Evolutionary conservation across 2,329 filamentous ascomycete genomes (phyloP).

Genomic region (Dactylellina sp.): DNA sequence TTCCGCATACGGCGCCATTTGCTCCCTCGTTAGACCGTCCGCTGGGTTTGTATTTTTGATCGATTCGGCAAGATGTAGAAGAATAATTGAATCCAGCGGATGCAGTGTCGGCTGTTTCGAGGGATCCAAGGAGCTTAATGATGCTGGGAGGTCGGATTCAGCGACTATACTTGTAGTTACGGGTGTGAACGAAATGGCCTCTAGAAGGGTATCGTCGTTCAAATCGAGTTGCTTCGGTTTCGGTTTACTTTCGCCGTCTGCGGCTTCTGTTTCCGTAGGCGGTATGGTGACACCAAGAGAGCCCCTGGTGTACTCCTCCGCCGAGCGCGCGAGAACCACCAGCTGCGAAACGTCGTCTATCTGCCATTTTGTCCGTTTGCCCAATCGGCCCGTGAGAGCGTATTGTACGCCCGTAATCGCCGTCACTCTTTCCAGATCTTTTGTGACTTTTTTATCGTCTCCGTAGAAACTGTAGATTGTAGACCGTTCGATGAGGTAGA

Average conservation of each 20-base stretch:
- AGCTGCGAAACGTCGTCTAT: slow-evolving; percentile 85
- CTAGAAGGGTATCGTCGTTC: slow-evolving; percentile 92
- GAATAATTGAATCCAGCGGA: slow-evolving; percentile 87
- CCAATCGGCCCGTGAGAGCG: slow-evolving; percentile 84
- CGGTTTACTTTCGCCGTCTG: slow-evolving; percentile 20
- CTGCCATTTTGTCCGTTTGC: slow-evolving; percentile 85
- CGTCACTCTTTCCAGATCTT: slow-evolving; percentile 77
- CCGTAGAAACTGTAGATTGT: slow-evolving; percentile 87
- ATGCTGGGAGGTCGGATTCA: slow-evolving; percentile 70
- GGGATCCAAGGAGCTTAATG: slow-evolving; percentile 76
- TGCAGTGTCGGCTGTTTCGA: slow-evolving; percentile 83
- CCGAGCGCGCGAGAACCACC: slow-evolving; percentile 87
- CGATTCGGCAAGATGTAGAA: slow-evolving; percentile 82
- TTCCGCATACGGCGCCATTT: slow-evolving; percentile 89
- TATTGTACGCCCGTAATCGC: slow-evolving; percentile 79
- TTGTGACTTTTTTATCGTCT: slow-evolving; percentile 78
- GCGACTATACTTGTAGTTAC: slow-evolving; percentile 64
- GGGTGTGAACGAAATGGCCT: slow-evolving; percentile 80
- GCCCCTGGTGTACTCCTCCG: slow-evolving; percentile 61
- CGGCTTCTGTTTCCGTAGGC: slow-evolving; percentile 47
- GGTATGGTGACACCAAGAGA: not conserved
- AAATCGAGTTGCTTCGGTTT: slow-evolving; percentile 78
- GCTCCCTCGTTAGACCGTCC: slow-evolving; percentile 89
- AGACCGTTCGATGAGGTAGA: slow-evolving; percentile 83
- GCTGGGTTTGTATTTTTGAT: slow-evolving; percentile 88